Evolutionary conservation across 1,284 basidiomycete species (phyloP).

Genomic region (Volvariella volvacea): DNA sequence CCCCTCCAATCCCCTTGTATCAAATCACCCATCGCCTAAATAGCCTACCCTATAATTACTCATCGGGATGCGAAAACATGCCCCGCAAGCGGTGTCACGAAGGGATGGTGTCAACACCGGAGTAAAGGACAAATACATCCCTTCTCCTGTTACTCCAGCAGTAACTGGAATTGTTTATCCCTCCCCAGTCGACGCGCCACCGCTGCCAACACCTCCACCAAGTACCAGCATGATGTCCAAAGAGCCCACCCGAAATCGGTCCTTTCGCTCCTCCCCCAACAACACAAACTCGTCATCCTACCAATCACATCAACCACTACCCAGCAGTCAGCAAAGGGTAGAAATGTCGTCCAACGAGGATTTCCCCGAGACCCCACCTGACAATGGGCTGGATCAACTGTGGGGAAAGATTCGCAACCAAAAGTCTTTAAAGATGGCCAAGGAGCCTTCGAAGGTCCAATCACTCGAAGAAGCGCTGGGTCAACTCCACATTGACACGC

Average conservation of each 20-base stretch:
- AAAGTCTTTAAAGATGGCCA: slow-evolving; percentile 58
- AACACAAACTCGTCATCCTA: background rate
- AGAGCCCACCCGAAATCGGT: slow-evolving; percentile 17
- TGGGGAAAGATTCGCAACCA: slow-evolving; percentile 56
- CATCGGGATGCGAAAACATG: too few relatives aligned
- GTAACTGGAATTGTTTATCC: slow-evolving; percentile 39
- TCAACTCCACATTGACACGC: slow-evolving; percentile 24
- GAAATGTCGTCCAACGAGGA: slow-evolving; percentile 31
- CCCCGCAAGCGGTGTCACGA: background rate
- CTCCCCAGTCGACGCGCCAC: slow-evolving; percentile 10
- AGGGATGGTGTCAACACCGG: background rate
- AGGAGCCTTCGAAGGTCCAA: slow-evolving; percentile 58
- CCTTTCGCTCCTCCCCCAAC: slow-evolving; percentile 15
- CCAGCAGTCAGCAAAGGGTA: slow-evolving; percentile 26
- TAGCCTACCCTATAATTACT: too few relatives aligned
- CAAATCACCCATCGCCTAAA: too few relatives aligned
- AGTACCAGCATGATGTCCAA: background rate
- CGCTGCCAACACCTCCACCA: too few relatives aligned
- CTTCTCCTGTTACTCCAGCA: slow-evolving; percentile 32
- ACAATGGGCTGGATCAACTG: slow-evolving; percentile 47
- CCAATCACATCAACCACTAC: slow-evolving; percentile 15
- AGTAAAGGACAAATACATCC: slow-evolving; percentile 16
- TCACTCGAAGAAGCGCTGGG: slow-evolving; percentile 44
- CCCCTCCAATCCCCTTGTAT: too few relatives aligned
- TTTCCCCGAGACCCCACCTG: slow-evolving; percentile 30